phyloP scores from a whole-genome alignment of 495 filamentous ascomycete genomes.

The Hapsidospora chrysogenum region DNA sequence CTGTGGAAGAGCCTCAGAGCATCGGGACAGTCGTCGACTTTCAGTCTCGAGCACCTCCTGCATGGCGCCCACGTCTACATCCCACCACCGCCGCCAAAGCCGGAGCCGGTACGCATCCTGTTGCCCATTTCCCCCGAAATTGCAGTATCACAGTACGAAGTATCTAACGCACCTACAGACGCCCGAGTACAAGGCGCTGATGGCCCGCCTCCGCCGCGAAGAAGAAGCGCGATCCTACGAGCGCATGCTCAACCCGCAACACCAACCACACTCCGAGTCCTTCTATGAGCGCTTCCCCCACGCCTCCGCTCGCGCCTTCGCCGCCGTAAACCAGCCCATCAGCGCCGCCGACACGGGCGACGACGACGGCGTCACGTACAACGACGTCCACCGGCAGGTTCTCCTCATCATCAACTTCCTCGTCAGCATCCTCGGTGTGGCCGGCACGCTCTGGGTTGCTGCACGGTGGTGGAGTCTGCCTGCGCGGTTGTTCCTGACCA shows the following conservation, averaged over 20 bases:
- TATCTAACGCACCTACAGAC: no score
- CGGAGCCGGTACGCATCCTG: constrained; percentile 65
- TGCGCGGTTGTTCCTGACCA: constrained; percentile 46
- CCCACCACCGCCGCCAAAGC: constrained; percentile 60
- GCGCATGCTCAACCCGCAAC: constrained; percentile 45
- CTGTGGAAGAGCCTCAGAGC: constrained; percentile 39
- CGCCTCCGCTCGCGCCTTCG: constrained; percentile 29
- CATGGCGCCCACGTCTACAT: constrained; percentile 57
- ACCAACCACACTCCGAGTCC: constrained; percentile 32
- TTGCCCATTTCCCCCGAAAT: no score
- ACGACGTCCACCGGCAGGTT: constrained; percentile 60
- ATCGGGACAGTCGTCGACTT: constrained; percentile 9
- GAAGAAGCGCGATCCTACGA: constrained; percentile 68
- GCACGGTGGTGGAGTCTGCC: constrained; percentile 56
- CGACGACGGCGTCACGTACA: constrained; percentile 42
- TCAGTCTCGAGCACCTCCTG: constrained; percentile 46
- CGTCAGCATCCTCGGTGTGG: constrained; percentile 54
- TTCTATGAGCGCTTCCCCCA: constrained; percentile 41
- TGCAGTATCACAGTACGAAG: no score
- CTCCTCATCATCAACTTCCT: constrained; percentile 60
- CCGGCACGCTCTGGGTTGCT: constrained; percentile 54
- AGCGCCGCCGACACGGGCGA: constrained; percentile 25
- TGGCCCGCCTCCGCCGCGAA: constrained; percentile 66
- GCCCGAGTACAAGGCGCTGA: constrained; percentile 56
- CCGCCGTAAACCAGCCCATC: constrained; percentile 23